Evolutionary conservation across 192 early-diverging fungal species (phyloP).

Genomic region (Spinellus fusiger): DNA sequence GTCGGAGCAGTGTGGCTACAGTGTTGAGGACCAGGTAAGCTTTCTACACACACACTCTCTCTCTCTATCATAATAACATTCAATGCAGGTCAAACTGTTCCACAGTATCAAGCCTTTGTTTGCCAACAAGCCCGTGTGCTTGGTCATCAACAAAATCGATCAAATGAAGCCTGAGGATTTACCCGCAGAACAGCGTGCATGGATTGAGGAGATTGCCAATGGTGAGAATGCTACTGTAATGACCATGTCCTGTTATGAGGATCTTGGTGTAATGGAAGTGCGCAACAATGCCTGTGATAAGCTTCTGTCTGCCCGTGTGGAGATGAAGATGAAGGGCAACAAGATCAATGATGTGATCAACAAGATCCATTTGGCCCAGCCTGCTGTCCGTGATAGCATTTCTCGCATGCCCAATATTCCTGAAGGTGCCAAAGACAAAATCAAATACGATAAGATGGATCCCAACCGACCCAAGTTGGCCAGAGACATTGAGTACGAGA

Average conservation of each 20-base stretch:
- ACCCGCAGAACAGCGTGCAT: conserved; percentile 56
- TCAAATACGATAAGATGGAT: conserved; percentile 75
- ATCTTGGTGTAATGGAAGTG: conserved; percentile 96
- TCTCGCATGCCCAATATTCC: conserved; percentile 83
- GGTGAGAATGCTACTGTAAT: conserved; percentile 66
- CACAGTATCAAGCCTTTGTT: conserved; percentile 97
- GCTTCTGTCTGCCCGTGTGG: conserved; percentile 86
- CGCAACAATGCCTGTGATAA: conserved; percentile 91
- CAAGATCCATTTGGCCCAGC: conserved; percentile 92
- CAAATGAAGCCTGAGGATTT: conserved; percentile 71
- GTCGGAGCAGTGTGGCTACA: conserved; percentile 98
- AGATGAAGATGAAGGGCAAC: conserved; percentile 87
- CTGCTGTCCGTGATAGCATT: conserved; percentile 77
- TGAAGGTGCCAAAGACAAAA: conserved; percentile 54
- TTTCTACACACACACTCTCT: neutral
- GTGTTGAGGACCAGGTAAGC: conserved; percentile 77
- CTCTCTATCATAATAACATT: no score
- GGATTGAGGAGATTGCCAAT: conserved; percentile 69
- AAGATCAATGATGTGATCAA: conserved; percentile 92
- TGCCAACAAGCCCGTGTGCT: conserved; percentile 93
- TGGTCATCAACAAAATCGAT: conserved; percentile 98
- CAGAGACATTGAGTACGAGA: conserved; percentile 83
- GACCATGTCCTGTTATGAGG: conserved; percentile 87
- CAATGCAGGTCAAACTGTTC: conserved; percentile 74
- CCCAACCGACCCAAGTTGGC: conserved; percentile 80